A percentile compares a stretch with the other conserved stretches of the same genome.
phyloP scores from a whole-genome alignment of 2,329 filamentous ascomycete genomes.

The Cladosporium colombiae region DNA sequence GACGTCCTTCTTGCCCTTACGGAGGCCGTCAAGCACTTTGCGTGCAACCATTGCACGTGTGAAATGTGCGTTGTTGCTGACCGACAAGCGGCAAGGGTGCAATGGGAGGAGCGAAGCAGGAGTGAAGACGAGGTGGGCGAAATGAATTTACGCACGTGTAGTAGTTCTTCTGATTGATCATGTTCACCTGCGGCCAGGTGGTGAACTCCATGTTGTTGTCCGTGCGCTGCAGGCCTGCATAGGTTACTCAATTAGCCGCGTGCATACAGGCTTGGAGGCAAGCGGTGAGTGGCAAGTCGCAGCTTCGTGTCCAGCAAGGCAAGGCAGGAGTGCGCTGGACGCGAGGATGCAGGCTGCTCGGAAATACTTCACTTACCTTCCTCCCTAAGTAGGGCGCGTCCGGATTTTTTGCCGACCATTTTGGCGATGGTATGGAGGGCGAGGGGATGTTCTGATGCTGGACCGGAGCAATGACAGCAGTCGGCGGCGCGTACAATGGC shows the following conservation, averaged over 20 bases:
- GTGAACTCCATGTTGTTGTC: constrained; percentile 98
- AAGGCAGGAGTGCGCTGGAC: constrained; percentile 5
- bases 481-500: constrained; percentile 4
- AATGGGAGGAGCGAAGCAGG: background rate
- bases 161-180: constrained; percentile 99
- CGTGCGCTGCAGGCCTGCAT: constrained; percentile 82
- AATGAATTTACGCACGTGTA: constrained; percentile 69
- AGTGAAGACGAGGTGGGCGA: background rate
- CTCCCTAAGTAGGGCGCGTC: constrained; percentile 61
- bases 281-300: constrained; percentile 19
- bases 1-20: constrained; percentile 38
- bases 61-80: background rate
- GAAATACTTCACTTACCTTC: constrained; percentile 47
- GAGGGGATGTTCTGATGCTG: background rate
- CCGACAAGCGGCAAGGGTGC: background rate
- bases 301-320: constrained; percentile 6
- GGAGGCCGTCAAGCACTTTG: constrained; percentile 34
- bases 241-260: constrained; percentile 19
- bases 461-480: background rate
- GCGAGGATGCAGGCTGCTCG: background rate
- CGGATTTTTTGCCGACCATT: constrained; percentile 69
- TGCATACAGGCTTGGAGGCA: constrained; percentile 18
- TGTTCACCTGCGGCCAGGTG: constrained; percentile 86
- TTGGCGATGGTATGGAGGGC: constrained; percentile 26
- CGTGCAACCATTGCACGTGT: constrained; percentile 32